Percentiles rank a stretch among this genome's conserved stretches.
phyloP scores from a whole-genome alignment of 2,329 filamentous ascomycete species.

The Cadophora luteo-olivacea region DNA sequence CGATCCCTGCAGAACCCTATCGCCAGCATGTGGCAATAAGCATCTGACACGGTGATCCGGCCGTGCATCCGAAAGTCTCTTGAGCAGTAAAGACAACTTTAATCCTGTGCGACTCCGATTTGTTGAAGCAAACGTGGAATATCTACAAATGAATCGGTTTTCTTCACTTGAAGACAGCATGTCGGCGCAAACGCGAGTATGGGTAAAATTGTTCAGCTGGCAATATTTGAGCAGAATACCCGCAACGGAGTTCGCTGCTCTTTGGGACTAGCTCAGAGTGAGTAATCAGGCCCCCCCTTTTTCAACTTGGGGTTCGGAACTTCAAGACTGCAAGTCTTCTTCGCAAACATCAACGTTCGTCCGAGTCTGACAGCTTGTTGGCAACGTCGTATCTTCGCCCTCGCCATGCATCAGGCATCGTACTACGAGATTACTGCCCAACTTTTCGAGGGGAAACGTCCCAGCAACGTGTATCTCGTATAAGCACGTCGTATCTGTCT shows the following conservation, averaged over 20 bases:
- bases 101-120: no score
- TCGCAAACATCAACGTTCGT: neutral
- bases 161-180: neutral
- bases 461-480: neutral
- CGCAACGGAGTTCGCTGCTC: neutral
- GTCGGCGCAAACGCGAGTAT: neutral
- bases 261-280: conserved; percentile 3
- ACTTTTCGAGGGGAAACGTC: neutral
- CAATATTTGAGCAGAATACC: conserved; percentile 4
- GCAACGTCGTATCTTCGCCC: neutral
- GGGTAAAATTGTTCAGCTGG: neutral
- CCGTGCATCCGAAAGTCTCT: conserved; percentile 4
- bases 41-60: conserved; percentile 10
- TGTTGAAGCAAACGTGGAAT: no score
- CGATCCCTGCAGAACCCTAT: conserved; percentile 5
- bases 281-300: neutral
- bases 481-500: neutral
- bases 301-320: neutral
- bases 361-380: conserved; percentile 1
- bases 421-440: neutral
- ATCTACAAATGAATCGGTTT: neutral
- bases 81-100: neutral
- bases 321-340: neutral
- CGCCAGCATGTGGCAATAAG: neutral
- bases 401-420: neutral